A percentile compares a stretch with the other conserved stretches of the same genome.
Conservation (phyloP, 345 rosid genomes). For the Bruguiera sexangula region DNA sequence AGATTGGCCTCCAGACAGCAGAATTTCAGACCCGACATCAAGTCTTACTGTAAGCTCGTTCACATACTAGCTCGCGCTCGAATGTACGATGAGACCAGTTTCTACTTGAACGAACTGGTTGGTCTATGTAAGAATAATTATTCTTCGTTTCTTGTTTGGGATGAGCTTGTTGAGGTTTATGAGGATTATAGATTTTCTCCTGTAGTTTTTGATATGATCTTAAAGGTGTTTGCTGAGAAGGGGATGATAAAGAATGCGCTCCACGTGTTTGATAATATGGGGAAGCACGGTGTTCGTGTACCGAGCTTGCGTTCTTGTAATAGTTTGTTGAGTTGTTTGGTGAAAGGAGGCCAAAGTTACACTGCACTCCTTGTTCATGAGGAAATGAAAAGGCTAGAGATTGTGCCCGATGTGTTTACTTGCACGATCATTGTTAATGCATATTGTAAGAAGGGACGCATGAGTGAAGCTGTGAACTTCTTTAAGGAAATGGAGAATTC, state of each 20-base stretch:
- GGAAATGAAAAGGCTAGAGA: conserved; percentile 56
- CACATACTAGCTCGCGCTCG: conserved; percentile 78
- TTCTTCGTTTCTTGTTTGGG: conserved; percentile 47
- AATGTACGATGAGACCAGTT: conserved; percentile 58
- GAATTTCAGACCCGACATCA: conserved; percentile 51
- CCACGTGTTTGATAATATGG: conserved; percentile 87
- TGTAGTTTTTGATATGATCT: conserved; percentile 71
- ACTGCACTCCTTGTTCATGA: conserved; percentile 61
- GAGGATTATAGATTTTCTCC: conserved; percentile 58
- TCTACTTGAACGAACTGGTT: conserved; percentile 47
- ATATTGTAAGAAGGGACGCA: conserved; percentile 50
- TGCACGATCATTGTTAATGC: conserved; percentile 72
- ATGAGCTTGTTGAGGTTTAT: conserved; percentile 52
- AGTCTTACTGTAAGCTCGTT: conserved; percentile 64
- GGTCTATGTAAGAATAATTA: conserved; percentile 44
- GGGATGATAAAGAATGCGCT: conserved; percentile 64
- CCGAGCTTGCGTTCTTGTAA: conserved; percentile 78
- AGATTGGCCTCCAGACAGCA: conserved; percentile 57
- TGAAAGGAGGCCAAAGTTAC: conserved; percentile 45
- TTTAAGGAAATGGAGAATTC: conserved; percentile 41
- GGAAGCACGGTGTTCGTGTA: conserved; percentile 40
- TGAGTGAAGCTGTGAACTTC: conserved; percentile 52
- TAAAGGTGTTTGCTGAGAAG: conserved; percentile 63
- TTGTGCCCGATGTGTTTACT: conserved; percentile 73
- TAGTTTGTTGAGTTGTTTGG: conserved; percentile 63